These are phyloP conservation scores for Candida krabiensis DNA, from an alignment of 805 yeast genomes.

Conservation along the genomic window DNA sequence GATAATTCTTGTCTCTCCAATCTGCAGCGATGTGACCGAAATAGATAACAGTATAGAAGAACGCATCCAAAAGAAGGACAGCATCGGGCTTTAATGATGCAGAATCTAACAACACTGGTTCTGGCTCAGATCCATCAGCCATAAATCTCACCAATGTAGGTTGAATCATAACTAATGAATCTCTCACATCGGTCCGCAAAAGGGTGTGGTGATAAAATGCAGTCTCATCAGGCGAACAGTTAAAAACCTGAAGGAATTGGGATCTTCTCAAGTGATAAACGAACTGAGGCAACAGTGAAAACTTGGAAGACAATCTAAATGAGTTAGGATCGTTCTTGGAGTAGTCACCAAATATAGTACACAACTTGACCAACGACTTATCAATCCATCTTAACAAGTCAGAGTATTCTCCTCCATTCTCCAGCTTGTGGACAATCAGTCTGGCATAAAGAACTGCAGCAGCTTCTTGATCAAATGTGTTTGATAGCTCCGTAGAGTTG, in stretches of 20 bases:
- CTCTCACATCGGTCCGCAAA: constrained; percentile 87
- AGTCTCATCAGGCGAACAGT: constrained; percentile 98
- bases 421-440: constrained; percentile 84
- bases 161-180: constrained; percentile 95
- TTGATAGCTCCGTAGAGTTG: constrained; percentile 47
- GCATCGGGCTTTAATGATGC: constrained; percentile 87
- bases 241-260: constrained; percentile 92
- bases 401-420: constrained; percentile 70
- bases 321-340: constrained; percentile 80
- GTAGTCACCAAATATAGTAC: constrained; percentile 93
- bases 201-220: constrained; percentile 94
- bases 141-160: constrained; percentile 90
- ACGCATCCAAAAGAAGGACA: constrained; percentile 87
- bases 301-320: constrained; percentile 80
- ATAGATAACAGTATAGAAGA: constrained; percentile 92
- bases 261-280: constrained; percentile 94
- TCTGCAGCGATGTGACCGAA: constrained; percentile 94
- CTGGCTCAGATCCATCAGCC: constrained; percentile 77
- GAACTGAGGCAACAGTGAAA: constrained; percentile 91
- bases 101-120: constrained; percentile 90
- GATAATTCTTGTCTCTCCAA: constrained; percentile 96
- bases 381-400: constrained; percentile 95
- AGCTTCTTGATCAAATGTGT: constrained; percentile 95
- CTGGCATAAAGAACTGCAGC: constrained; percentile 94
- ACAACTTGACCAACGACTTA: constrained; percentile 82